phyloP scores from a whole-genome alignment of 192 early-diverging fungal species.

The Backusella mclennaniae region DNA sequence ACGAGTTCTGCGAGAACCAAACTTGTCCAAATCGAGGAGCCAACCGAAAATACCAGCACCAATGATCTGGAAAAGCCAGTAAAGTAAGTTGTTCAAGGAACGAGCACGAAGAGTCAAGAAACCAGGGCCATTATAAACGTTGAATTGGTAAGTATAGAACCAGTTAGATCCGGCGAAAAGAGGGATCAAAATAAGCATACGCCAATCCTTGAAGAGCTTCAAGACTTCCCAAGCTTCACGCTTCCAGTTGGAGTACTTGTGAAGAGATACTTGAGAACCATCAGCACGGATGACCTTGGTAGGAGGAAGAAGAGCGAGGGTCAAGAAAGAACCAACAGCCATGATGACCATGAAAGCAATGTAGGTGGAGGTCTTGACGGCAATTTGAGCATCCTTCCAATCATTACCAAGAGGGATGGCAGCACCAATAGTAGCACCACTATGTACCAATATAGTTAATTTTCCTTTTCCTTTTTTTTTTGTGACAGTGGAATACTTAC shows the following conservation, averaged over 20 bases:
- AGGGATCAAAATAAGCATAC: slow-evolving; percentile 68
- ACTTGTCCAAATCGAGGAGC: slow-evolving; percentile 60
- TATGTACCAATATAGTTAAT: slow-evolving; percentile 19
- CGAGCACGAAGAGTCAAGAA: slow-evolving; percentile 71
- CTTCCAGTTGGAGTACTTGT: slow-evolving; percentile 67
- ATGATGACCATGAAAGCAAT: slow-evolving; percentile 71
- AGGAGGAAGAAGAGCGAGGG: slow-evolving; percentile 56
- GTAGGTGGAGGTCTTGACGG: slow-evolving; percentile 70
- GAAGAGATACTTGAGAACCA: slow-evolving; percentile 64
- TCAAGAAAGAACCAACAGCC: slow-evolving; percentile 57
- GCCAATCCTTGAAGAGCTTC: slow-evolving; percentile 60
- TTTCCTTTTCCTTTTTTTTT: not conserved
- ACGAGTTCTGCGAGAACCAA: slow-evolving; percentile 58
- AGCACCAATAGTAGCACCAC: slow-evolving; percentile 80
- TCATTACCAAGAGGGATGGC: slow-evolving; percentile 71
- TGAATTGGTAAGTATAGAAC: slow-evolving; percentile 79
- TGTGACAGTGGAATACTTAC: slow-evolving; percentile 7
- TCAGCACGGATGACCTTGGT: slow-evolving; percentile 63
- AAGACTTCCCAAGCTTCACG: slow-evolving; percentile 52
- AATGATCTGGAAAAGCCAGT: slow-evolving; percentile 77
- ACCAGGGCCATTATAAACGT: slow-evolving; percentile 54
- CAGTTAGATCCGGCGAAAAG: slow-evolving; percentile 75
- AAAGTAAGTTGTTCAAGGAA: slow-evolving; percentile 70
- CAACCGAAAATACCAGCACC: slow-evolving; percentile 62
- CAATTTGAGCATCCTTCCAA: slow-evolving; percentile 48